Conservation (phyloP, 2,329 filamentous ascomycete species). For the Talaromyces rugulosus region DNA sequence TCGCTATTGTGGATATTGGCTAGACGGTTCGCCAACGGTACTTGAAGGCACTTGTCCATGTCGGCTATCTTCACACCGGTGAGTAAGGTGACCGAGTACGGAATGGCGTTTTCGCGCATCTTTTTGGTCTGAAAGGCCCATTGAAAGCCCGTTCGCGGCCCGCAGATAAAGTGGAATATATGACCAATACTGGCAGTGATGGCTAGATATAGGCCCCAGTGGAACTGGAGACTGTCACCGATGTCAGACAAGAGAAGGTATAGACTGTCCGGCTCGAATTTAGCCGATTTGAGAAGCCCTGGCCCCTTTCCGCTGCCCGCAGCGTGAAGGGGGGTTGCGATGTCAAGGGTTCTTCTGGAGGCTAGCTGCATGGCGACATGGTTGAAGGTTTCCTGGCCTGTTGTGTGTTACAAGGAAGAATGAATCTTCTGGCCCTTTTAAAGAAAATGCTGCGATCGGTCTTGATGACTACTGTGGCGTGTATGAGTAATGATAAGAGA, state of each 20-base stretch:
- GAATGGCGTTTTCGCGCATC: constrained; percentile 3
- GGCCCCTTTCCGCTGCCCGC: neutral
- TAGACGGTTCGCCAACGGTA: constrained; percentile 15
- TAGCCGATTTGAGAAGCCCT: neutral
- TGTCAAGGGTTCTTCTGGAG: neutral
- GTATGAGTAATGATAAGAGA: neutral
- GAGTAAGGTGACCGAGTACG: constrained; percentile 11
- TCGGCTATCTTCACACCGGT: constrained; percentile 20
- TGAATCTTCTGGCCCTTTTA: neutral
- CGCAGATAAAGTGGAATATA: constrained; percentile 19
- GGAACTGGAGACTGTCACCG: constrained; percentile 15
- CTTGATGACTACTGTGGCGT: neutral
- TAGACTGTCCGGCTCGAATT: constrained; percentile 3
- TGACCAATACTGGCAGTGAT: constrained; percentile 10
- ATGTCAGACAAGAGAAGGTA: constrained; percentile 21
- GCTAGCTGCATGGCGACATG: neutral
- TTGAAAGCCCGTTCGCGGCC: constrained; percentile 4
- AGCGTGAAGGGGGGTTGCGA: neutral
- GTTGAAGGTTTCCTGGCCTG: neutral
- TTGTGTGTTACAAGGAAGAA: neutral
- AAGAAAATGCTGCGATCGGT: neutral
- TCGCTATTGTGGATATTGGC: constrained; percentile 15
- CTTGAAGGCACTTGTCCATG: constrained; percentile 17
- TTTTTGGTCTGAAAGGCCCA: constrained; percentile 17
- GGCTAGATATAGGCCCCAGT: constrained; percentile 23